phyloP scores from a whole-genome alignment of 83 land plant genomes.

The Thuja plicata region DNA sequence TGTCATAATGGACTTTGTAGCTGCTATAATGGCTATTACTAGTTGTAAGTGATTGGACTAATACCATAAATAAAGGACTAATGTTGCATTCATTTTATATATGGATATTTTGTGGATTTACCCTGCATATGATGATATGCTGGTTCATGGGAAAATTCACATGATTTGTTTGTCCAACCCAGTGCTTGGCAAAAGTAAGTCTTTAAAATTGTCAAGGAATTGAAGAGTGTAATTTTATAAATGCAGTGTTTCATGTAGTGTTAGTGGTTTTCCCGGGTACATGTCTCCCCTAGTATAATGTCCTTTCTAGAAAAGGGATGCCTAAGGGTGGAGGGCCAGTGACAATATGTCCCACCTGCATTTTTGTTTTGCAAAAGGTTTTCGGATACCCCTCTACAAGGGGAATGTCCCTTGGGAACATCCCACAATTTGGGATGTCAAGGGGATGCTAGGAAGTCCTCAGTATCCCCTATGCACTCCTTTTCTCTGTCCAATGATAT shows the following conservation, averaged over 20 bases:
- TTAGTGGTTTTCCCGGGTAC: too few species aligned
- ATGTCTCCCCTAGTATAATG: too few species aligned
- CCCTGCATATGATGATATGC: neutral
- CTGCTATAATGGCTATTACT: neutral
- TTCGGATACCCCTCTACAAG: too few species aligned
- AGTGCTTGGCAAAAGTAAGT: neutral
- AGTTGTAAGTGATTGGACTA: neutral
- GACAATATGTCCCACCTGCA: too few species aligned
- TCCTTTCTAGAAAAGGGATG: too few species aligned
- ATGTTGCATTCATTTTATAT: neutral
- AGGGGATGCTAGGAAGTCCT: too few species aligned
- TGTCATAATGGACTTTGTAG: neutral
- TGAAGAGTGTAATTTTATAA: neutral
- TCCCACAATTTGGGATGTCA: too few species aligned
- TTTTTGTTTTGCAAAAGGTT: too few species aligned
- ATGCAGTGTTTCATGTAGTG: neutral
- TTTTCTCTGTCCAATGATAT: too few species aligned
- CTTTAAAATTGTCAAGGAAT: neutral
- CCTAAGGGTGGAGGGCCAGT: too few species aligned
- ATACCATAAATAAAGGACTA: neutral
- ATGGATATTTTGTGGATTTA: neutral
- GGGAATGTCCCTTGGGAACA: too few species aligned
- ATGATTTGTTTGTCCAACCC: neutral
- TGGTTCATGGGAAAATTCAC: neutral
- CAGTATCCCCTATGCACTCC: too few species aligned